Base-by-base conservation (phyloP, 1,284 basidiomycete species). In the Abortiporus biennis region DNA sequence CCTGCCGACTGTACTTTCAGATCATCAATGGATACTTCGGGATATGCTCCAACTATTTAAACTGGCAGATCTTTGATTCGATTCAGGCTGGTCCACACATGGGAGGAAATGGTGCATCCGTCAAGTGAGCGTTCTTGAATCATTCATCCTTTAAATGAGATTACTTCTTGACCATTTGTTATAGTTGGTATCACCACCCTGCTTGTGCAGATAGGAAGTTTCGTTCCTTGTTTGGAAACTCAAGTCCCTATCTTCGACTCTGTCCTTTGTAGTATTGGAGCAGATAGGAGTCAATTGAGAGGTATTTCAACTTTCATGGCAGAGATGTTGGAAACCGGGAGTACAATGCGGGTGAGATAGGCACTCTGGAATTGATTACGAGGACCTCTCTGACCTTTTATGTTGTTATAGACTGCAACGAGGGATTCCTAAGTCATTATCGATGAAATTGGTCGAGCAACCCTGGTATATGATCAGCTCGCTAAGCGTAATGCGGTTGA, bases 231-330 rank as follows among this genome's bases (percentile, higher is more conserved):
- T 48, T 75, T 80, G 17, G 75, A 84, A 51, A 95, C 95, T 0
- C 71, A 75, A 33, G 56, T 99, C 9, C 96, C 95, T 0, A 81
- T 99, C 38, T 99, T 98, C 52, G 96, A 99, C 65, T 97, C 92
- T 12, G 88, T 99, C 38, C 68, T 99, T 3, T 96, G 95, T 43
- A 78, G 96, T 52, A 95, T 99, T 1, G 96, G 96, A 5, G 96
- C 96, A 0, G 96, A 96, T 1, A 96, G 99, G 60, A 94, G 89
- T 61, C 94, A 98, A 62, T 69, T 98, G 33, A 98, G 98, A 63
- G 96, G 95, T 13, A 91, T 99, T 3, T 96, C 92, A 22, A 99
- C 96, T 0, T 99, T 99, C 61, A 99, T 99, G 95, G 93, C 94
- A 2, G 96, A 99, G 67, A 99, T 99, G 96, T 72, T 95, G 9